Conservation (phyloP, 768 basidiomycete genomes). For the Trametes punicea region DNA sequence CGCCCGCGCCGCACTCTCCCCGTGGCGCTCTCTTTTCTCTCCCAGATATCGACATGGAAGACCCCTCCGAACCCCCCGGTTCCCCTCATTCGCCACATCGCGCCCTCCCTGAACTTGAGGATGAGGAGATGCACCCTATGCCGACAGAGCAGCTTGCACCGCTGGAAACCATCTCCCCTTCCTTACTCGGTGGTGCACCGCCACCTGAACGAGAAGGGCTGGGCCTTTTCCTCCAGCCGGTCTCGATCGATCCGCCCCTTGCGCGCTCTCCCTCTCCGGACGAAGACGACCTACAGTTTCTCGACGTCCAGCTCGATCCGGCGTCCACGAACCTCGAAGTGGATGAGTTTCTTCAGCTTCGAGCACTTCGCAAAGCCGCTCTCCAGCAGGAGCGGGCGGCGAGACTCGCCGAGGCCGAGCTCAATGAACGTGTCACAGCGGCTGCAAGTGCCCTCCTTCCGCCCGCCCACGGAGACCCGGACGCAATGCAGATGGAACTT, state of each 20-base stretch:
- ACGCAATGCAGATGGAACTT: conserved; percentile 36
- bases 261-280: conserved; percentile 28
- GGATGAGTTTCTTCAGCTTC: conserved; percentile 26
- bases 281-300: conserved; percentile 27
- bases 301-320: conserved; percentile 27
- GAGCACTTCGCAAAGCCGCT: conserved; percentile 19
- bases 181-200: conserved; percentile 17
- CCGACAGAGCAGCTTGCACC: not conserved
- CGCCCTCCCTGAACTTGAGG: conserved; percentile 18
- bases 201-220: conserved; percentile 19
- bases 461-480: conserved; percentile 15
- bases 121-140: not conserved
- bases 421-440: conserved; percentile 28
- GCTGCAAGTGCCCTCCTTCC: conserved; percentile 35
- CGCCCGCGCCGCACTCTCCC: conserved; percentile 23
- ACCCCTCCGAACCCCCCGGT: conserved; percentile 8
- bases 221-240: conserved; percentile 26
- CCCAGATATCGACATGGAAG: conserved; percentile 19
- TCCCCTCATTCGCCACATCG: conserved; percentile 23
- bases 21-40: conserved; percentile 6
- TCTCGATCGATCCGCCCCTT: conserved; percentile 21
- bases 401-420: conserved; percentile 24
- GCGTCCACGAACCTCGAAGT: conserved; percentile 17
- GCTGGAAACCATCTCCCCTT: conserved; percentile 24
- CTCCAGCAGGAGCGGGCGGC: conserved; percentile 24